Evolutionary conservation across 2,329 filamentous ascomycete species (phyloP).

Genomic region (Phoma sp.): DNA sequence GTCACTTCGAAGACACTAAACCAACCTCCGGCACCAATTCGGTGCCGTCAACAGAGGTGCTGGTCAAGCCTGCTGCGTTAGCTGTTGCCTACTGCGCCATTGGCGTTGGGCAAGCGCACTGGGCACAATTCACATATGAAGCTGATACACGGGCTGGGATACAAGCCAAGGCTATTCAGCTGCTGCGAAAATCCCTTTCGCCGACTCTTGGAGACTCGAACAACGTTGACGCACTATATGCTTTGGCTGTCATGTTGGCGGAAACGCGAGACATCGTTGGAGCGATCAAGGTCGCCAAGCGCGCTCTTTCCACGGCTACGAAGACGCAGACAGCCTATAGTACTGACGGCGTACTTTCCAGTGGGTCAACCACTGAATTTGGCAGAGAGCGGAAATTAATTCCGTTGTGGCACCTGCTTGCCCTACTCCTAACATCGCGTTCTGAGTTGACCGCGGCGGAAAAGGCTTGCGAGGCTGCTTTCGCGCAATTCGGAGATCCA

Average conservation of each 20-base stretch:
- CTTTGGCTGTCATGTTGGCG: constrained; percentile 82
- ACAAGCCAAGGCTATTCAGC: constrained; percentile 77
- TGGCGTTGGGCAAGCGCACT: constrained; percentile 84
- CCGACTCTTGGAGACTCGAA: constrained; percentile 69
- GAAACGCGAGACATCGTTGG: constrained; percentile 81
- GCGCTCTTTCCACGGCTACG: constrained; percentile 68
- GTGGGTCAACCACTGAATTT: constrained; percentile 38
- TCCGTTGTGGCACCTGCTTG: constrained; percentile 89
- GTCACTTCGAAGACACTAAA: constrained; percentile 55
- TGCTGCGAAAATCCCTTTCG: constrained; percentile 74
- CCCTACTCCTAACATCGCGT: constrained; percentile 82
- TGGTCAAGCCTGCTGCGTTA: constrained; percentile 66
- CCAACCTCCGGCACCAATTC: constrained; percentile 34
- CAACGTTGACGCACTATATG: constrained; percentile 79
- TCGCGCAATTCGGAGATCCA: constrained; percentile 84
- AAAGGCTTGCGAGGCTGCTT: constrained; percentile 85
- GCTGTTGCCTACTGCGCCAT: constrained; percentile 78
- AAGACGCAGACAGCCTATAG: constrained; percentile 36
- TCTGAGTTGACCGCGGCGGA: constrained; percentile 83
- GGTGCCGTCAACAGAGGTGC: constrained; percentile 40
- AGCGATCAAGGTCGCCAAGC: constrained; percentile 83
- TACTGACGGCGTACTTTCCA: constrained; percentile 41
- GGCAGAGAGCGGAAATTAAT: constrained; percentile 68
- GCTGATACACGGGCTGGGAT: constrained; percentile 73
- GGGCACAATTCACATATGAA: constrained; percentile 83